These are phyloP conservation scores for Cystobasidium tubakii DNA, from an alignment of 768 basidiomycete species.

Conservation along the genomic window DNA sequence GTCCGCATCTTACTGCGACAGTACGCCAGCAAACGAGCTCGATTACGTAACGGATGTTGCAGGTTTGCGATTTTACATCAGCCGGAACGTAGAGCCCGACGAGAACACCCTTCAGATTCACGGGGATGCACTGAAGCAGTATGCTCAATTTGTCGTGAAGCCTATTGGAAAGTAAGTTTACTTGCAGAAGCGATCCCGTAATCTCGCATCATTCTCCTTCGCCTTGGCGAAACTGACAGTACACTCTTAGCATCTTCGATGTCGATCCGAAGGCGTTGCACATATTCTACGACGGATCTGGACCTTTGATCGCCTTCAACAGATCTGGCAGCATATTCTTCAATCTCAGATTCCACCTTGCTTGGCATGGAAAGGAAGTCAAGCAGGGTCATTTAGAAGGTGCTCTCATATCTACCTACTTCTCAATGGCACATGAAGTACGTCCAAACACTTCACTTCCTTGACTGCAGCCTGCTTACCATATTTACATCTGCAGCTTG, in stretches of 20 bases:
- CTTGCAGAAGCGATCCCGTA: too few species aligned
- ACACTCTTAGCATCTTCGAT: slow-evolving; percentile 61
- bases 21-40: slow-evolving; percentile 37
- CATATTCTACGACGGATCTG: slow-evolving; percentile 74
- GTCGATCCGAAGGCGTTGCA: slow-evolving; percentile 70
- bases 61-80: slow-evolving; percentile 42
- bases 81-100: slow-evolving; percentile 34
- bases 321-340: slow-evolving; percentile 78
- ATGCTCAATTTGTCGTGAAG: neutral
- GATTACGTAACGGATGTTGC: slow-evolving; percentile 35
- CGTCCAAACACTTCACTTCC: neutral
- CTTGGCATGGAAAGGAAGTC: slow-evolving; percentile 61
- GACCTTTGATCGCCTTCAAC: slow-evolving; percentile 89
- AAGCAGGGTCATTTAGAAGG: slow-evolving; percentile 55
- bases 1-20: slow-evolving; percentile 46
- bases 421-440: slow-evolving; percentile 76
- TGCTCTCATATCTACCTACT: slow-evolving; percentile 85
- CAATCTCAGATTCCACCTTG: slow-evolving; percentile 55
- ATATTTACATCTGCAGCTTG: slow-evolving; percentile 37
- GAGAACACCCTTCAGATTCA: slow-evolving; percentile 24
- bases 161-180: neutral
- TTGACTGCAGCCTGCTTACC: neutral
- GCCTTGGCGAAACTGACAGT: slow-evolving; percentile 52
- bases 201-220: too few species aligned
- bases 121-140: slow-evolving; percentile 27